Evolutionary conservation across 805 yeast species (phyloP).

Genomic region (Yarrowia sp.): DNA sequence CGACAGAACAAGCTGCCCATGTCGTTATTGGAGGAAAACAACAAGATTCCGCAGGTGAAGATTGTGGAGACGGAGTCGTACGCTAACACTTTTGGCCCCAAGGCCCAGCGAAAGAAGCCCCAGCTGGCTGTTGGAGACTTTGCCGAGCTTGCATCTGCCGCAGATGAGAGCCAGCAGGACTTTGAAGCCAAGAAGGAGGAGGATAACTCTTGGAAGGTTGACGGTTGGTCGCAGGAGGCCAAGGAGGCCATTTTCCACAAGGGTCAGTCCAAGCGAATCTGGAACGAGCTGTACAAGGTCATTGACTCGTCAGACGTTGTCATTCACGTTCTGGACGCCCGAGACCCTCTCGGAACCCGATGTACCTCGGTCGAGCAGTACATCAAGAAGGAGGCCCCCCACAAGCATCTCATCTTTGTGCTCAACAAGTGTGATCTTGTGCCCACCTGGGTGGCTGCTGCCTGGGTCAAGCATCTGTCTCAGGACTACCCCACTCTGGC

Average conservation of each 20-base stretch:
- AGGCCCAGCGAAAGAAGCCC: conserved; percentile 91
- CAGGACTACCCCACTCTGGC: conserved; percentile 94
- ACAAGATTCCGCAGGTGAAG: conserved; percentile 76
- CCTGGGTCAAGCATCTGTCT: conserved; percentile 96
- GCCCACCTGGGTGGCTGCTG: conserved; percentile 99
- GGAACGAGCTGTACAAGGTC: conserved; percentile 97
- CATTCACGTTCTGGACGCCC: conserved; percentile 93
- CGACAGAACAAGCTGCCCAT: conserved; percentile 92
- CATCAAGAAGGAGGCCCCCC: conserved; percentile 92
- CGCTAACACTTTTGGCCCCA: conserved; percentile 87
- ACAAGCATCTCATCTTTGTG: conserved; percentile 92
- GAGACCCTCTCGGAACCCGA: conserved; percentile 96
- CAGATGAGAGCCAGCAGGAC: conserved; percentile 62
- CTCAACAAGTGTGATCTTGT: conserved; percentile 97
- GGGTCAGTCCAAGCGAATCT: conserved; percentile 97
- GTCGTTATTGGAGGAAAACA: conserved; percentile 88
- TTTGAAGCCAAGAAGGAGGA: conserved; percentile 83
- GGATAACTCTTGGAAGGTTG: conserved; percentile 63
- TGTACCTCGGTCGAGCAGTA: conserved; percentile 93
- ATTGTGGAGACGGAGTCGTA: conserved; percentile 90
- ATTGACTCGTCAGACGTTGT: conserved; percentile 98
- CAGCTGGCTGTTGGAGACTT: conserved; percentile 76
- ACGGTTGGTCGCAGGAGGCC: conserved; percentile 88
- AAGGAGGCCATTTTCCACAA: conserved; percentile 94
- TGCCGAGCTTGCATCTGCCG: conserved; percentile 72